Conservation (phyloP, 139 green algal genomes). For the Chlamydomonas sphaeroides region DNA sequence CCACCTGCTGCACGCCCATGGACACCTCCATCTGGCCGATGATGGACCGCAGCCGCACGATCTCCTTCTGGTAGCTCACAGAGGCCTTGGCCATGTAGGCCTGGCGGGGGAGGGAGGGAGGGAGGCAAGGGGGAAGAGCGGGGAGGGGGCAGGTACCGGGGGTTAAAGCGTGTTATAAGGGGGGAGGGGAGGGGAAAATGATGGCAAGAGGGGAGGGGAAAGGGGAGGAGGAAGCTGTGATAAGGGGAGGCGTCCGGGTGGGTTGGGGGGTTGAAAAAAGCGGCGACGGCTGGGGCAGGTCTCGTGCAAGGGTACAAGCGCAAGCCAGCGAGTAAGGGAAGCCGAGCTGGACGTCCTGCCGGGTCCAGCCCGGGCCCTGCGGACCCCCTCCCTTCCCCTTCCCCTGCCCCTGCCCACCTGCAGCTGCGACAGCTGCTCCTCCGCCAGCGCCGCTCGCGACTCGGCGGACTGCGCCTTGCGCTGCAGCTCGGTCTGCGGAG, state of each 20-base stretch:
- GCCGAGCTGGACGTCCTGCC: no score
- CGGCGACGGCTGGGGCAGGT: no score
- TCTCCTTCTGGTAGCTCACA: conserved; percentile 73
- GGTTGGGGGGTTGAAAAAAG: no score
- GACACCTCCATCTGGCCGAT: conserved; percentile 50
- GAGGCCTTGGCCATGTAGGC: conserved; percentile 62
- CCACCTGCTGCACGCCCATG: conserved; percentile 18
- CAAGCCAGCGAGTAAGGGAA: no score
- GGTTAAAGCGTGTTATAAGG: no score
- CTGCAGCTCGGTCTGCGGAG: conserved; percentile 50
- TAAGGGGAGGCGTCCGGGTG: no score
- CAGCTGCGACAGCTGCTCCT: conserved; percentile 74
- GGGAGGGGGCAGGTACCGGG: no score
- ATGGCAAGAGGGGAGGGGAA: not conserved
- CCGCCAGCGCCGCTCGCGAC: conserved; percentile 59
- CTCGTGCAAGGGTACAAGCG: no score
- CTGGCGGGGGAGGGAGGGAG: not conserved
- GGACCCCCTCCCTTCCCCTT: no score
- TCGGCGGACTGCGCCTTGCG: conserved; percentile 46
- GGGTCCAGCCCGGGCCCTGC: no score
- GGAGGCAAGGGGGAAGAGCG: not conserved
- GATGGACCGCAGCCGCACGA: conserved; percentile 63
- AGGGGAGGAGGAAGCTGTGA: no score
- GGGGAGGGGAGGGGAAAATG: not conserved
- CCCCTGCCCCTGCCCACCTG: conserved; percentile 42